These are phyloP conservation scores for Drosera spatulata DNA, from an alignment of 179 eudicot genomes.

Conservation along the genomic window DNA sequence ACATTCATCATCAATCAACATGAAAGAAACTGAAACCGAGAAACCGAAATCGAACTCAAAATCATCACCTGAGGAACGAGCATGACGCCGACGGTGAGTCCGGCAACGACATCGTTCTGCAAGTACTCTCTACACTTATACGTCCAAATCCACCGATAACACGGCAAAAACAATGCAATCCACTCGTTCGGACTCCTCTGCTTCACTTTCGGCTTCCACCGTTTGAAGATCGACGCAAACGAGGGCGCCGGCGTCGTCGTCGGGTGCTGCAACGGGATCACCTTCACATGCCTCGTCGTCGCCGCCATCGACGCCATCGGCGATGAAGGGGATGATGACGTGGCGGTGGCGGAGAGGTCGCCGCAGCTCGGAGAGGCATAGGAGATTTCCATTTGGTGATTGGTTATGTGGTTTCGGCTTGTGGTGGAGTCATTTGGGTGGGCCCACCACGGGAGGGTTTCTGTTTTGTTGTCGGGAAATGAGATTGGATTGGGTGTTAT, in stretches of 20 bases:
- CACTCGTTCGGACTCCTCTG: conserved; percentile 59
- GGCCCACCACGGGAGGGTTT: too few relatives aligned
- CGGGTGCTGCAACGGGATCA: conserved; percentile 68
- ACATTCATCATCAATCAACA: not conserved
- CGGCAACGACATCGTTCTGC: conserved; percentile 73
- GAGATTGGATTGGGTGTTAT: too few relatives aligned
- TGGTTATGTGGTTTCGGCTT: too few relatives aligned
- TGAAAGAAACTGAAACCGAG: not conserved
- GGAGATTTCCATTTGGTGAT: not conserved
- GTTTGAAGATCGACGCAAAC: conserved; percentile 12
- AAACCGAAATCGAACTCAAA: not conserved
- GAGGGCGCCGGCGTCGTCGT: conserved; percentile 22
- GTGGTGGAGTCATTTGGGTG: too few relatives aligned
- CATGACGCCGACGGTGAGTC: conserved; percentile 91
- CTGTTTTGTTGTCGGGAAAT: too few relatives aligned
- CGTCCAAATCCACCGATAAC: conserved; percentile 75
- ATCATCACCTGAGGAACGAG: conserved; percentile 82
- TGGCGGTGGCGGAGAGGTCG: conserved; percentile 14
- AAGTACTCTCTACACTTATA: conserved; percentile 51
- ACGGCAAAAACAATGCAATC: conserved; percentile 78
- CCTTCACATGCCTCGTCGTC: conserved; percentile 45
- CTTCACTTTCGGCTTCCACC: conserved; percentile 53
- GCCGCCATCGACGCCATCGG: not conserved
- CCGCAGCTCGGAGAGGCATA: conserved; percentile 39
- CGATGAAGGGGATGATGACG: conserved; percentile 9